phyloP scores from a whole-genome alignment of 2,329 filamentous ascomycete species.

The Claviceps capensis region DNA sequence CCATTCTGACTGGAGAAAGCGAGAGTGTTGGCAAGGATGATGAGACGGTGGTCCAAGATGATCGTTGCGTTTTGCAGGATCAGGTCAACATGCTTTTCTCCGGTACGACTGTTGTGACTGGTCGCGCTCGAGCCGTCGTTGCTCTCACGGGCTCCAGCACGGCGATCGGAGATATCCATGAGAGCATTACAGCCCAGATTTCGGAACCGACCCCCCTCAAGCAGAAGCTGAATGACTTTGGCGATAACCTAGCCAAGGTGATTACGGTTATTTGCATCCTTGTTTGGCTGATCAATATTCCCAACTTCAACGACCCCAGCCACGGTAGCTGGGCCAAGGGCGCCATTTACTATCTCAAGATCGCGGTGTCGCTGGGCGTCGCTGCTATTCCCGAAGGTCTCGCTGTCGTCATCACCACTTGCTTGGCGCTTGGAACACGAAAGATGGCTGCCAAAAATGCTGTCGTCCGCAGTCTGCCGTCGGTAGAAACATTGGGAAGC shows the following conservation, averaged over 20 bases:
- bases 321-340: conserved; percentile 93
- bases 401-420: conserved; percentile 97
- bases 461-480: conserved; percentile 88
- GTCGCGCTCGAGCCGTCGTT: conserved; percentile 81
- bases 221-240: conserved; percentile 98
- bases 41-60: conserved; percentile 51
- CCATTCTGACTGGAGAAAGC: conserved; percentile 92
- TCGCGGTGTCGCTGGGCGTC: conserved; percentile 93
- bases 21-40: conserved; percentile 88
- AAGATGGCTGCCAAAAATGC: conserved; percentile 99
- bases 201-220: conserved; percentile 94
- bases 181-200: conserved; percentile 96
- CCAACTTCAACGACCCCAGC: conserved; percentile 88
- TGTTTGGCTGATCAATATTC: conserved; percentile 97
- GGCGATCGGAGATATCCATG: conserved; percentile 96
- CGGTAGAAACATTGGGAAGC: conserved; percentile 93
- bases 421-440: conserved; percentile 83
- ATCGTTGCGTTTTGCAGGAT: conserved; percentile 87
- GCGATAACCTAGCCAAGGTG: conserved; percentile 89
- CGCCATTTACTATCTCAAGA: conserved; percentile 98
- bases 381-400: conserved; percentile 96
- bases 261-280: conserved; percentile 94
- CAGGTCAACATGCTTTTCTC: conserved; percentile 98
- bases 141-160: conserved; percentile 81
- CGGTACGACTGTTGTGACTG: conserved; percentile 90